A percentile compares a stretch with the other conserved stretches of the same genome.
Evolutionary conservation across 306 rosid species (phyloP).

Genomic region (Elaeagnus macrophylla): DNA sequence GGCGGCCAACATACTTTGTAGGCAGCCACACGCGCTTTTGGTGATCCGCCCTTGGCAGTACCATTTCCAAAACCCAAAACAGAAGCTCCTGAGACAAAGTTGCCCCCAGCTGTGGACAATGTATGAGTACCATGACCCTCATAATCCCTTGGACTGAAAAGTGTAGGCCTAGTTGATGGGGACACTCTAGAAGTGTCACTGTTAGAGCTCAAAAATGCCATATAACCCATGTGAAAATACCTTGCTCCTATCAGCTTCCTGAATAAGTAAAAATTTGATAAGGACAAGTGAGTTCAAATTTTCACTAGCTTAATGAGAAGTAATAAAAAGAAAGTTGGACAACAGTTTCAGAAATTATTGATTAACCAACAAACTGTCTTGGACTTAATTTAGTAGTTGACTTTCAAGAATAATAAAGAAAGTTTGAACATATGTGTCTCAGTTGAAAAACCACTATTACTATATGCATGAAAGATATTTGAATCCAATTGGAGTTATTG

Average conservation of each 20-base stretch:
- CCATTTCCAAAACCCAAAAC: constrained; percentile 5
- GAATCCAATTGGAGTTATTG: too few species aligned
- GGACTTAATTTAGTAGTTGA: too few species aligned
- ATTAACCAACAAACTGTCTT: too few species aligned
- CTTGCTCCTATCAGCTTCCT: constrained; percentile 30
- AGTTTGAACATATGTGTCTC: too few species aligned
- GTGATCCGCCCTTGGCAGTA: background rate
- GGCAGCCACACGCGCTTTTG: constrained; percentile 4
- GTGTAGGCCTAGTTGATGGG: background rate
- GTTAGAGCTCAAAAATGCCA: background rate
- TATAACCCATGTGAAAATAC: constrained; percentile 10
- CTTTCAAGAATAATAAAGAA: too few species aligned
- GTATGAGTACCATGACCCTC: background rate
- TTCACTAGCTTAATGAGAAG: too few species aligned
- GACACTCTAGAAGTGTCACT: background rate
- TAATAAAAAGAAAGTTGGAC: too few species aligned
- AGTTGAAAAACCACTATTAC: too few species aligned
- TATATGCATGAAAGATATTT: too few species aligned
- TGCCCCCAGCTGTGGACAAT: constrained; percentile 1
- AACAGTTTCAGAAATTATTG: too few species aligned
- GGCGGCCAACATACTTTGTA: constrained; percentile 17
- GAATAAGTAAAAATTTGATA: background rate
- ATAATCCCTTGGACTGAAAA: constrained; percentile 3
- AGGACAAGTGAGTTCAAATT: too few species aligned
- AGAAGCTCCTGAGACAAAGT: background rate